Percentiles rank a stretch among this genome's conserved stretches.
Conservation (phyloP, 2,329 filamentous ascomycete species). For the Colletotrichum karsti region DNA sequence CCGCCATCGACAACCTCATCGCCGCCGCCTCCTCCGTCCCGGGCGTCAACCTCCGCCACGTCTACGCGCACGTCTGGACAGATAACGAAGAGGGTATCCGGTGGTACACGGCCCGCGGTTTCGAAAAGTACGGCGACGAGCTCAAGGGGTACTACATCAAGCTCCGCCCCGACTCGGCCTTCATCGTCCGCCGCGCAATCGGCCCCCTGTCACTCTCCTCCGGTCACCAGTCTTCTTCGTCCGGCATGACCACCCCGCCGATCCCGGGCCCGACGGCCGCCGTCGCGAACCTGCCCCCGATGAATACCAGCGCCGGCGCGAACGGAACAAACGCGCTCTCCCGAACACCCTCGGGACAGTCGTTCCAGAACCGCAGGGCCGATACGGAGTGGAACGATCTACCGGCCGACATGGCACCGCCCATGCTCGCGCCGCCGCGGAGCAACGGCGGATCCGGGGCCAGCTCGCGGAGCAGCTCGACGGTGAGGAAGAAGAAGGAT, state of each 20-base stretch:
- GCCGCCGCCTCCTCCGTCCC: constrained; percentile 46
- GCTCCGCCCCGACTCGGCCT: constrained; percentile 68
- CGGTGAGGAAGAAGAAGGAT: constrained; percentile 65
- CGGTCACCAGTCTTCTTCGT: not conserved
- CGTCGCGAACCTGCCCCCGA: constrained; percentile 40
- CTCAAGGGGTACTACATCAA: constrained; percentile 69
- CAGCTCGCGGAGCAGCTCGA: constrained; percentile 66
- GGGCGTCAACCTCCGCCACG: constrained; percentile 47
- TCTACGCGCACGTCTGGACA: constrained; percentile 76
- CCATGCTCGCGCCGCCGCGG: constrained; percentile 34
- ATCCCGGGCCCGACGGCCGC: constrained; percentile 38
- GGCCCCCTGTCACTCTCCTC: constrained; percentile 30
- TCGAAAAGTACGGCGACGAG: constrained; percentile 55
- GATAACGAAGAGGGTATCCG: constrained; percentile 69
- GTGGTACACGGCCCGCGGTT: constrained; percentile 70
- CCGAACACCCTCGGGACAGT: constrained; percentile 44
- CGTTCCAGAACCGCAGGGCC: constrained; percentile 67
- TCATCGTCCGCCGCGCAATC: constrained; percentile 62
- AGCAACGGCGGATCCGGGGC: constrained; percentile 44
- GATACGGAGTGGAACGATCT: constrained; percentile 74
- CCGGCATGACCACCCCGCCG: constrained; percentile 11
- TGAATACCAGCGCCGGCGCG: constrained; percentile 27
- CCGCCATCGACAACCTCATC: constrained; percentile 63
- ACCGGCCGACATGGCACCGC: constrained; percentile 62
- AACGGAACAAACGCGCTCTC: not conserved